Base-by-base conservation (phyloP, 257 asterid species). In the Echium plantagineum region DNA sequence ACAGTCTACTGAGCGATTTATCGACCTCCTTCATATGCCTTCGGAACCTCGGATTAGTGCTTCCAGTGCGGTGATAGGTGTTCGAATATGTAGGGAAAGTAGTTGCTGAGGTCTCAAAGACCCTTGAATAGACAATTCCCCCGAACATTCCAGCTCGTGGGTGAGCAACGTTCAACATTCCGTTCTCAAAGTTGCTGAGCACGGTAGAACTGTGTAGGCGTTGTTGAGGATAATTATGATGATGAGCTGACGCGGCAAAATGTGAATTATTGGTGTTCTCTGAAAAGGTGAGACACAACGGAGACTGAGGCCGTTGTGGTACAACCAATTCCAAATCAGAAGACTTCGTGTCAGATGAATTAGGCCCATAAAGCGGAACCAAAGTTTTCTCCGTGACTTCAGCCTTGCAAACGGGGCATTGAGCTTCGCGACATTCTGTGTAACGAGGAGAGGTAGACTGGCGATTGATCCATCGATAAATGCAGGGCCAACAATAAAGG, bases 401-500 rank as follows among this genome's bases (percentile, higher is more conserved):
- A 1, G 72, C 67, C 72, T 88, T 85, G 82, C 96, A 88, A 16
- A 85, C 88, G 0, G 96, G 96, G 53, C 96, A 88, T 48, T 80
- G 83, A 0, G 93, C 83, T 51, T 59, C 68, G 20, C 71, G 80
- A 31, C 57, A 64, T 9, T 74, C 81, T 0, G 63, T 47, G 51
- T 70, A 61, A 21, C 78, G 79, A 5, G 61, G 26, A 19, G 77
- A 65, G 46, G 55, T 17, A 4, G 71, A 68, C 13, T 65, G 81
- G 64, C 60, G 71, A 62, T 64, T 75, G 12, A 85, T 79, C 96
- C 96, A 88, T 42, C 74, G 74, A 83, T 88, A 86, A 65, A 89
- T 84, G 83, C 97, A 89, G 15, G 95, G 90, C 97, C 97, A 89
- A 68, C 97, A 89, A 70, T 84, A 89, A 35, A 89, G 87, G 69